A percentile compares a stretch with the other conserved stretches of the same genome.
phyloP scores from a whole-genome alignment of 208 protist species.

The Endotrypanum monterogeii region DNA sequence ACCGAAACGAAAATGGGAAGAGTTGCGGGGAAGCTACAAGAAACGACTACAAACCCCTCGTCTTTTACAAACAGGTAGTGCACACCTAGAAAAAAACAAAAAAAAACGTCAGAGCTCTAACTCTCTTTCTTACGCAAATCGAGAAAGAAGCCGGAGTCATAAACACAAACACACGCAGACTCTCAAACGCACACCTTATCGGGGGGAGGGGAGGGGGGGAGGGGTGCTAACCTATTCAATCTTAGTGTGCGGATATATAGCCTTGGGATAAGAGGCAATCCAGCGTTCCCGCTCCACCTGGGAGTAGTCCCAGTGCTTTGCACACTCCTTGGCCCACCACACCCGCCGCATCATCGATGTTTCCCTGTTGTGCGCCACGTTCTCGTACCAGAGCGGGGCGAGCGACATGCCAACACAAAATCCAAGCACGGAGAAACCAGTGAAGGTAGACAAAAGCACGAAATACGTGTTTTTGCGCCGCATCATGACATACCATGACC shows the following conservation, averaged over 20 bases:
- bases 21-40: neutral
- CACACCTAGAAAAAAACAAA: neutral
- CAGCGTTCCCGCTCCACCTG: conserved; percentile 67
- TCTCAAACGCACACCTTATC: neutral
- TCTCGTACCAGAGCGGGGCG: conserved; percentile 69
- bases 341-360: conserved; percentile 91
- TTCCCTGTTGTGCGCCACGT: conserved; percentile 86
- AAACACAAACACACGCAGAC: neutral
- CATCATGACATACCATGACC: conserved; percentile 62
- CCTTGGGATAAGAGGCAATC: conserved; percentile 70
- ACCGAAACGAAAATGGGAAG: neutral
- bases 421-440: conserved; percentile 78
- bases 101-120: neutral
- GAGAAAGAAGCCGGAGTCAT: neutral
- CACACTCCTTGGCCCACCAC: conserved; percentile 94
- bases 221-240: conserved; percentile 30
- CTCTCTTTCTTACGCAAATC: neutral
- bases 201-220: neutral
- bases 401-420: conserved; percentile 79
- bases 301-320: conserved; percentile 90
- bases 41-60: no score
- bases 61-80: no score
- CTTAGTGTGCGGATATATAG: conserved; percentile 43
- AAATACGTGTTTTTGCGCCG: conserved; percentile 78
- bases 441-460: conserved; percentile 83